phyloP scores from a whole-genome alignment of 208 protist genomes.

The Trypanosoma mega region DNA sequence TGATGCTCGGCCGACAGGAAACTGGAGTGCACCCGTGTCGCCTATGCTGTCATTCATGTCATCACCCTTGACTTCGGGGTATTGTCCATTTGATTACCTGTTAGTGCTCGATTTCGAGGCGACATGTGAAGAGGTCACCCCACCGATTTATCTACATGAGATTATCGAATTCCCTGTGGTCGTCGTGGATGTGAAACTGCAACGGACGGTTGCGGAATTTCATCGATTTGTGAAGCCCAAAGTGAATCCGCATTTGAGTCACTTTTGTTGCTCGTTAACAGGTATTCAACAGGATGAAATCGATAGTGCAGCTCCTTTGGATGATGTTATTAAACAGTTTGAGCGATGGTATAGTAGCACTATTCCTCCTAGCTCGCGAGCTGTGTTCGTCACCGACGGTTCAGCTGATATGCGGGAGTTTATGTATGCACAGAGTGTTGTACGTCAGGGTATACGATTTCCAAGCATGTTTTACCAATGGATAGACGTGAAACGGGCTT shows the following conservation, averaged over 20 bases:
- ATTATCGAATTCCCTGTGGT: conserved; percentile 97
- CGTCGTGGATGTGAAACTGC: conserved; percentile 69
- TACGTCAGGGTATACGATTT: conserved; percentile 75
- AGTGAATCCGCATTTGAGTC: conserved; percentile 69
- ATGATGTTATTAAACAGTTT: conserved; percentile 79
- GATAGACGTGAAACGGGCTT: conserved; percentile 85
- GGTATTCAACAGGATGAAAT: conserved; percentile 92
- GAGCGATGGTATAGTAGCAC: conserved; percentile 77
- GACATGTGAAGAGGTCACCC: conserved; percentile 81
- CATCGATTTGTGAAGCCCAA: conserved; percentile 89
- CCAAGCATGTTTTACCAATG: conserved; percentile 83
- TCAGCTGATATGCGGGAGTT: conserved; percentile 81
- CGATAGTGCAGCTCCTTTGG: conserved; percentile 63
- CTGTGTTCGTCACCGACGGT: conserved; percentile 81
- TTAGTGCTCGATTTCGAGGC: conserved; percentile 92
- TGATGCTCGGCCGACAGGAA: conserved; percentile 32
- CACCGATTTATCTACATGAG: conserved; percentile 85
- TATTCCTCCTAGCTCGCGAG: conserved; percentile 50
- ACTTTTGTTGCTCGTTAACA: conserved; percentile 92
- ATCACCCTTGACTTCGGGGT: background rate
- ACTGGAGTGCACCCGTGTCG: conserved; percentile 24
- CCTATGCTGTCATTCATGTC: conserved; percentile 23
- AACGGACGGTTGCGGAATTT: conserved; percentile 78
- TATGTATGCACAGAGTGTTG: conserved; percentile 79
- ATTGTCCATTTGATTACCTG: conserved; percentile 90